These are phyloP conservation scores for Pseudogymnoascus verrucosus DNA, from an alignment of 2,329 filamentous ascomycete genomes.

Conservation along the genomic window DNA sequence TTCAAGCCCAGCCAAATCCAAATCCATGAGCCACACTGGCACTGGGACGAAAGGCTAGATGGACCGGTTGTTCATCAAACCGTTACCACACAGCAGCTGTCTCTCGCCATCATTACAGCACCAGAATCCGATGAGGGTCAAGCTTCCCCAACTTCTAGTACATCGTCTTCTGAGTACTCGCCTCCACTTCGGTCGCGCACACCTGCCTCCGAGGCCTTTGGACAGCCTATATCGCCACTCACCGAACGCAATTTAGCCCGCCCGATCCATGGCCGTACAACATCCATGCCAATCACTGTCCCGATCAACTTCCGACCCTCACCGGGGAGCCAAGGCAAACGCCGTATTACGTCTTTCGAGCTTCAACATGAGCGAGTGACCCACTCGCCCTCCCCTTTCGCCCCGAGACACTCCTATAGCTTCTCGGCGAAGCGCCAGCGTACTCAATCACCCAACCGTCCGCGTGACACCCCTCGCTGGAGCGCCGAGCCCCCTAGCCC, in stretches of 20 bases:
- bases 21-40: slow-evolving; percentile 60
- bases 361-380: slow-evolving; percentile 19
- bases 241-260: slow-evolving; percentile 30
- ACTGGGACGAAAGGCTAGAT: slow-evolving; percentile 58
- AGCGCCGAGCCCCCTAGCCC: slow-evolving; percentile 32
- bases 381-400: slow-evolving; percentile 13
- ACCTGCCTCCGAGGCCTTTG: slow-evolving; percentile 19
- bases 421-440: slow-evolving; percentile 25
- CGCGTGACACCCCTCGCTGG: slow-evolving; percentile 48
- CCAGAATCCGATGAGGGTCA: slow-evolving; percentile 28
- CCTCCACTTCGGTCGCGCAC: slow-evolving; percentile 22
- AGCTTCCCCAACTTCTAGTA: slow-evolving; percentile 23
- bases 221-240: slow-evolving; percentile 18
- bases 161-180: slow-evolving; percentile 24
- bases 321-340: slow-evolving; percentile 29
- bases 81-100: slow-evolving; percentile 33
- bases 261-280: slow-evolving; percentile 43
- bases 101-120: slow-evolving; percentile 35
- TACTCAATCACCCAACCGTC: slow-evolving; percentile 48
- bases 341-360: slow-evolving; percentile 39
- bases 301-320: slow-evolving; percentile 33
- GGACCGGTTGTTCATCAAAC: slow-evolving; percentile 38
- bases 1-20: slow-evolving; percentile 46
- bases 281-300: slow-evolving; percentile 41
- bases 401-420: slow-evolving; percentile 9